Evolutionary conservation across 805 yeast species (phyloP).

Genomic region (Suhomyces sp.): DNA sequence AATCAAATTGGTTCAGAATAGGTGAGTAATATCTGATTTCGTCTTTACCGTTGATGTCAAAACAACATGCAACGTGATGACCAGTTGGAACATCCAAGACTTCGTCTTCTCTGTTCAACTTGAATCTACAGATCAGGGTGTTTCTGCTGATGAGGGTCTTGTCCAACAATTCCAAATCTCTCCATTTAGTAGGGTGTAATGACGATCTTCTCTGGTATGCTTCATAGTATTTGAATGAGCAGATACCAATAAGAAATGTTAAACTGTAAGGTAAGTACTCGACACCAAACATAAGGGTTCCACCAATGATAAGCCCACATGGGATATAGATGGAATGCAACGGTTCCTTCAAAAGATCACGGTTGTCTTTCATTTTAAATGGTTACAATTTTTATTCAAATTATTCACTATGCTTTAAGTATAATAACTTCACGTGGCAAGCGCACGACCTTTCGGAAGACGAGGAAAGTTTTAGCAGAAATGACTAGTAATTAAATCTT

Average conservation of each 20-base stretch:
- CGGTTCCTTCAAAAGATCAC: constrained; percentile 63
- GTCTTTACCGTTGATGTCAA: constrained; percentile 48
- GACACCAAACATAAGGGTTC: constrained; percentile 53
- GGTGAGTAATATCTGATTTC: constrained; percentile 72
- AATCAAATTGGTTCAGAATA: constrained; percentile 64
- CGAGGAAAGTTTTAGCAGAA: neutral
- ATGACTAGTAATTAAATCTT: no score
- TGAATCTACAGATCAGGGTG: constrained; percentile 72
- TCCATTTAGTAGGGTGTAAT: constrained; percentile 54
- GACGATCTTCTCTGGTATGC: constrained; percentile 44
- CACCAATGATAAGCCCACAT: constrained; percentile 54
- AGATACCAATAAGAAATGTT: constrained; percentile 32
- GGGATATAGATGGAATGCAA: constrained; percentile 78
- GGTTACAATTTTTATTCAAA: neutral
- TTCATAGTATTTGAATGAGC: constrained; percentile 35
- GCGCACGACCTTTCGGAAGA: neutral
- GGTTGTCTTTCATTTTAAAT: constrained; percentile 34
- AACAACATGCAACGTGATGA: constrained; percentile 65
- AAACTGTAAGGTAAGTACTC: constrained; percentile 47
- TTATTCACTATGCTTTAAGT: neutral
- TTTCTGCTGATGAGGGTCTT: constrained; percentile 71
- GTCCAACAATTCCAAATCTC: constrained; percentile 65
- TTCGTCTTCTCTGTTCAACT: constrained; percentile 58
- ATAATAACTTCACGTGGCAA: neutral
- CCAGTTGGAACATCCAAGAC: constrained; percentile 69